A percentile compares a stretch with the other conserved stretches of the same genome.
phyloP scores from a whole-genome alignment of 2,329 filamentous ascomycete species.

The Colletotrichum sp. region DNA sequence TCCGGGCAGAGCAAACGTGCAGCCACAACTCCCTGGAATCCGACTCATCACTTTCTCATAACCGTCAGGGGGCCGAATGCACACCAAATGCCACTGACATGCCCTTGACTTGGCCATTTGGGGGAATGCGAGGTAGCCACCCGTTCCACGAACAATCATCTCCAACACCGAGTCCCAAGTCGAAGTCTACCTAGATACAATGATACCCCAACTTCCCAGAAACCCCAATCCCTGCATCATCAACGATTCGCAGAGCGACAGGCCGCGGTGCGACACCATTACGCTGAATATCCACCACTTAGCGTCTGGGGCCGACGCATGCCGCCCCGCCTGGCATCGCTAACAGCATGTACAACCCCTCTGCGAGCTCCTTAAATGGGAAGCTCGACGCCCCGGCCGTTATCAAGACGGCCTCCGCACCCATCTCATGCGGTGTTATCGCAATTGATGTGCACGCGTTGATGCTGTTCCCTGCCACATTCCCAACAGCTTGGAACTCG shows the following conservation, averaged over 20 bases:
- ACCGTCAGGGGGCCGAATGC: background rate
- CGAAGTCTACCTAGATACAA: background rate
- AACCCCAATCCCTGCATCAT: background rate
- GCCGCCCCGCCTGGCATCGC: background rate
- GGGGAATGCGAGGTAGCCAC: background rate
- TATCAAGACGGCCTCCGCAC: background rate
- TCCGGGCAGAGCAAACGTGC: background rate
- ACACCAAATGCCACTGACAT: background rate
- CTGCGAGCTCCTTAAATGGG: background rate
- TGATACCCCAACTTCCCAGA: background rate
- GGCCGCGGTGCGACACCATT: background rate
- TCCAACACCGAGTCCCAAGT: background rate
- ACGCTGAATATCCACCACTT: background rate
- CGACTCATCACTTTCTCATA: background rate
- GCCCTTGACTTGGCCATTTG: background rate
- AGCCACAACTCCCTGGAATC: background rate
- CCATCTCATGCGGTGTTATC: background rate
- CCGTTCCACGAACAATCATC: background rate
- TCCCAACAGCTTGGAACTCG: background rate
- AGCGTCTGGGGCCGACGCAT: background rate
- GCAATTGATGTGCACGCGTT: background rate
- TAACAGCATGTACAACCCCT: background rate
- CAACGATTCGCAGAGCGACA: background rate
- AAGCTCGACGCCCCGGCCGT: background rate
- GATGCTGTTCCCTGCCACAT: background rate